Conservation (phyloP, 2,329 filamentous ascomycete species). For the Fusarium protoensiforme region DNA sequence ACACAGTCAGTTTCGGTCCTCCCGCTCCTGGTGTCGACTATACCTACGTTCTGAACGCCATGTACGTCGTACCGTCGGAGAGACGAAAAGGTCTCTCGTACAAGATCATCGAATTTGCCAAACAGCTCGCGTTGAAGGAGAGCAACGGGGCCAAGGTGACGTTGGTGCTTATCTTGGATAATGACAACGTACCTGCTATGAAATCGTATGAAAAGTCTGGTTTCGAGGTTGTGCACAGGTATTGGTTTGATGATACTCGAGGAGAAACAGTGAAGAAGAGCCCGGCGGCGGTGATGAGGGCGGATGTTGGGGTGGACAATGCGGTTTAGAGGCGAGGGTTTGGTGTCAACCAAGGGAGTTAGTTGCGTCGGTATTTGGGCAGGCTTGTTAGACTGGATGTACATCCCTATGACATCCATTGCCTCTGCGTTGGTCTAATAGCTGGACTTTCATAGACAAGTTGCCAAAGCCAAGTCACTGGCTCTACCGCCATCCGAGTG, state of each 20-base stretch:
- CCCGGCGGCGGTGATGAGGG: slow-evolving; percentile 25
- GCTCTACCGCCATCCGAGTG: too few species aligned
- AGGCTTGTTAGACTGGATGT: too few species aligned
- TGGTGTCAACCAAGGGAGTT: not conserved
- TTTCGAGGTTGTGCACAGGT: slow-evolving; percentile 14
- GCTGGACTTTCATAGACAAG: too few species aligned
- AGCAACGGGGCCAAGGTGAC: not conserved
- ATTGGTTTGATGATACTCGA: slow-evolving; percentile 23
- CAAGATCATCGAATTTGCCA: slow-evolving; percentile 12
- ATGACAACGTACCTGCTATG: slow-evolving; percentile 5
- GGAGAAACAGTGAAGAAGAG: not conserved
- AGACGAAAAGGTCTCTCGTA: slow-evolving; percentile 21
- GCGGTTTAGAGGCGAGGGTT: not conserved
- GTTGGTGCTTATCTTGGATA: slow-evolving; percentile 15
- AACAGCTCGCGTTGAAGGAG: not conserved
- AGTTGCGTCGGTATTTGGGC: too few species aligned
- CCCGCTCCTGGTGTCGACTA: not conserved
- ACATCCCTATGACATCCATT: too few species aligned
- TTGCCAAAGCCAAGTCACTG: too few species aligned
- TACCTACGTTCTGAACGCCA: slow-evolving; percentile 19
- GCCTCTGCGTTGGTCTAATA: too few species aligned
- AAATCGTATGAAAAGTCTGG: slow-evolving; percentile 30
- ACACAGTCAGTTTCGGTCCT: not conserved
- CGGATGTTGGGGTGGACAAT: not conserved
- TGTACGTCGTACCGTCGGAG: slow-evolving; percentile 19